A percentile compares a stretch with the other conserved stretches of the same genome.
phyloP scores from a whole-genome alignment of 164 flowering plant genomes.

The Sextonia rubra region DNA sequence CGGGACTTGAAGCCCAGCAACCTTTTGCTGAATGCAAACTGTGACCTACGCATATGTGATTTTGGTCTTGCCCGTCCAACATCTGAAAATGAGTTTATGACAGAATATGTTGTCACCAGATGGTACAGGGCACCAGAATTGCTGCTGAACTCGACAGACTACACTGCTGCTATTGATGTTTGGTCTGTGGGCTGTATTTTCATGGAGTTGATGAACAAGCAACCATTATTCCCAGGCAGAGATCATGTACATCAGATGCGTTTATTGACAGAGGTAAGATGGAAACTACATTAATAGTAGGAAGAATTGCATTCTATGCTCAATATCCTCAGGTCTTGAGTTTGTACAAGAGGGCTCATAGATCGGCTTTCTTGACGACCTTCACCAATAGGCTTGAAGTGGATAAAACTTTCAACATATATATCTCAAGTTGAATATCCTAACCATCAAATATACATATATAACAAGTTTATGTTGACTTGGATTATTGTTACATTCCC shows the following conservation, averaged over 20 bases:
- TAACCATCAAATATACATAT: too few relatives aligned
- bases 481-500: too few relatives aligned
- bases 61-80: conserved; percentile 92
- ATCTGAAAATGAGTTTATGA: conserved; percentile 78
- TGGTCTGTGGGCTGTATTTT: conserved; percentile 99
- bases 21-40: conserved; percentile 79
- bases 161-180: conserved; percentile 92
- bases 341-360: not conserved
- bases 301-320: not conserved
- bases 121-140: conserved; percentile 98
- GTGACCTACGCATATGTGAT: conserved; percentile 86
- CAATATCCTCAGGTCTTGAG: not conserved
- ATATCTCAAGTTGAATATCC: too few relatives aligned
- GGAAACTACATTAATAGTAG: not conserved
- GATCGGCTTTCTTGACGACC: not conserved
- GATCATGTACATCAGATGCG: conserved; percentile 95
- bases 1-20: conserved; percentile 96
- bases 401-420: too few relatives aligned
- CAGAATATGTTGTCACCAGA: conserved; percentile 95
- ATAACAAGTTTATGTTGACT: too few relatives aligned
- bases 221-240: conserved; percentile 81
- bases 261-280: conserved; percentile 71
- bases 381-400: too few relatives aligned
- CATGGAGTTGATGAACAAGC: conserved; percentile 87
- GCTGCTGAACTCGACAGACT: conserved; percentile 76